Evolutionary conservation across 495 filamentous ascomycete genomes (phyloP), one percentile per base, ranked within the genome.

Genomic region (Choiromyces venosus): DNA sequence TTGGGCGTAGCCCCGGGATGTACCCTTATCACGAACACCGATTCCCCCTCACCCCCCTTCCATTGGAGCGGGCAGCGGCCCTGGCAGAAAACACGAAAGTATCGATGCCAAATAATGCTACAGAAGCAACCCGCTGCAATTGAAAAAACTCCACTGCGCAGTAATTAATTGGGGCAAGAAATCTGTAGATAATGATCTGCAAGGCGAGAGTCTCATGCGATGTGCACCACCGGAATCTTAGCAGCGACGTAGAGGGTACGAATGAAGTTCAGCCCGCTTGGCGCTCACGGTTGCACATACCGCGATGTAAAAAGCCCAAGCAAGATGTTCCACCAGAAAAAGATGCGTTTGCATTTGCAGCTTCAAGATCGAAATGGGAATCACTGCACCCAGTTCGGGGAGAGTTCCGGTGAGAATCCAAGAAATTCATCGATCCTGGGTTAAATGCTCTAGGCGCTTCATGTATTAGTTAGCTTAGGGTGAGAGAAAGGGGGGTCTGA

Each of bases 221-320:
- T 73, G 69, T 66, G 75, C 72, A 73, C 74, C 67, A 70, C 75
- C 66, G 70, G 74, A 73, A 77, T 70, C 75, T 77, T 73, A 77
- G 70, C 70, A 77, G 75, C 38, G 64, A 69, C 72, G 66, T 67
- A 76, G 19, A 74, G 71, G 65, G 71, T 74, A 71, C 46, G 73
- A 65, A 77, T 76, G 75, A 77, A 77, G 75, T 77, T 69, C 69
- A 61, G 52, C 52, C 52, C 52, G 25, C 52, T 61, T 61, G 52
- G 52, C 52, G 25, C 52, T 61, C 52, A 61, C 52, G 52, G 52
- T 61, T 61, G 52, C 33, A 33, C 52, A 61, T 61, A 61, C 52
- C 52, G 52, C 25, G 52, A 61, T 61, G 52, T 12, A 56, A 61
- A 61, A 61, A 61, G 25, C 52, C 52, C 25, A 29, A 29, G 52